Percentiles rank a stretch among this genome's conserved stretches.
Evolutionary conservation across 2,329 filamentous ascomycete species (phyloP).

Genomic region (Alternaria sp.): DNA sequence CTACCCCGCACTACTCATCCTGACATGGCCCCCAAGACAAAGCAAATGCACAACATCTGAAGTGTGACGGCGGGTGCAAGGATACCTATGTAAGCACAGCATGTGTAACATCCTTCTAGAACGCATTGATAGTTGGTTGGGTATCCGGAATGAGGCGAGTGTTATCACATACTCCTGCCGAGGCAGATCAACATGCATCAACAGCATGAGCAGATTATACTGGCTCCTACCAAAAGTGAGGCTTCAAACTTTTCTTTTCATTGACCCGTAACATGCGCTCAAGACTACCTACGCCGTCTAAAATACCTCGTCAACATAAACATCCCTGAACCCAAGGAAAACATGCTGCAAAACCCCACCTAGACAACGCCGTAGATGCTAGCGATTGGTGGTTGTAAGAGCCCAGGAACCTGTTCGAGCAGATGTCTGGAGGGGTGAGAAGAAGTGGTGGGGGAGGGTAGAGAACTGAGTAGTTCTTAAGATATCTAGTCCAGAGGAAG

Average conservation of each 20-base stretch:
- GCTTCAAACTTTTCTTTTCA: constrained; percentile 21
- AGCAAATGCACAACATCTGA: not conserved
- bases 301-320: constrained; percentile 12
- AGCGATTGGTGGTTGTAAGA: constrained; percentile 19
- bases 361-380: constrained; percentile 30
- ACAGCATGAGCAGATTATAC: not conserved
- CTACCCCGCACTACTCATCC: constrained; percentile 26
- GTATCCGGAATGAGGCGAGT: not conserved
- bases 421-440: constrained; percentile 6
- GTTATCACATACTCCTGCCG: not conserved
- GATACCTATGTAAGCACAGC: not conserved
- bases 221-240: constrained; percentile 3
- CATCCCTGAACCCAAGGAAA: constrained; percentile 11
- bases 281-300: constrained; percentile 15
- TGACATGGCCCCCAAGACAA: constrained; percentile 1
- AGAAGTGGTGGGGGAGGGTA: constrained; percentile 12
- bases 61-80: not conserved
- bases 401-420: constrained; percentile 12
- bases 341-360: constrained; percentile 27
- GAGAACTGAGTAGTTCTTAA: constrained; percentile 35
- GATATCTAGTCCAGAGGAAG: constrained; percentile 34
- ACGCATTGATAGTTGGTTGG: not conserved
- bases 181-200: not conserved
- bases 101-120: not conserved
- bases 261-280: constrained; percentile 12